phyloP scores from a whole-genome alignment of 805 yeast species.

The Candida sphagnicola region DNA sequence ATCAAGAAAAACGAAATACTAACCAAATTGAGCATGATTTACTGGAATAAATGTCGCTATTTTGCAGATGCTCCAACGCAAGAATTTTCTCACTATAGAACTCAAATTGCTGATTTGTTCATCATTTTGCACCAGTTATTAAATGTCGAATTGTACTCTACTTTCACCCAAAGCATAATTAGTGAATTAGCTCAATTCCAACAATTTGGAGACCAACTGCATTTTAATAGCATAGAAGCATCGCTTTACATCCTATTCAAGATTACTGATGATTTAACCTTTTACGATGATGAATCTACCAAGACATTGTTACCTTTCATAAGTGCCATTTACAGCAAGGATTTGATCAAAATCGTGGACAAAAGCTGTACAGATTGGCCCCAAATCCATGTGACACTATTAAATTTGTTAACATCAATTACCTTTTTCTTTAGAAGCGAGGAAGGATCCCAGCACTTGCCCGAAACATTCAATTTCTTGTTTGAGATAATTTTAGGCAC shows the following conservation, averaged over 20 bases:
- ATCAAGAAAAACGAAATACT: constrained; percentile 32
- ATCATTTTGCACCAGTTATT: constrained; percentile 67
- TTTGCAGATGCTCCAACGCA: constrained; percentile 34
- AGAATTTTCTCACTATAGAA: constrained; percentile 66
- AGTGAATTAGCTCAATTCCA: background rate
- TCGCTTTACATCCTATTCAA: constrained; percentile 50
- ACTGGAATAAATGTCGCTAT: constrained; percentile 64
- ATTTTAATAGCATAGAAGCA: constrained; percentile 6
- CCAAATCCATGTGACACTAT: constrained; percentile 9
- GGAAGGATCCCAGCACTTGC: constrained; percentile 42
- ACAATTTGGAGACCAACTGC: background rate
- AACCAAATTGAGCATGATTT: constrained; percentile 51
- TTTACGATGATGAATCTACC: constrained; percentile 31
- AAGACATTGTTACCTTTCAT: constrained; percentile 21
- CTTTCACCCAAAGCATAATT: constrained; percentile 5
- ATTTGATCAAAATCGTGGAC: constrained; percentile 17
- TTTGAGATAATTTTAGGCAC: constrained; percentile 37
- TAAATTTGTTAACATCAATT: constrained; percentile 52
- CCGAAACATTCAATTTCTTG: constrained; percentile 52
- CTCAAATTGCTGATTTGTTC: constrained; percentile 73
- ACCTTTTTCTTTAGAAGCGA: constrained; percentile 54
- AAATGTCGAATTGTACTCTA: constrained; percentile 44
- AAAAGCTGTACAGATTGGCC: constrained; percentile 6
- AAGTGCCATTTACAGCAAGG: constrained; percentile 18
- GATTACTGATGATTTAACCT: constrained; percentile 50